phyloP scores from a whole-genome alignment of 306 rosid species.

The Cicer chorassanicum region DNA sequence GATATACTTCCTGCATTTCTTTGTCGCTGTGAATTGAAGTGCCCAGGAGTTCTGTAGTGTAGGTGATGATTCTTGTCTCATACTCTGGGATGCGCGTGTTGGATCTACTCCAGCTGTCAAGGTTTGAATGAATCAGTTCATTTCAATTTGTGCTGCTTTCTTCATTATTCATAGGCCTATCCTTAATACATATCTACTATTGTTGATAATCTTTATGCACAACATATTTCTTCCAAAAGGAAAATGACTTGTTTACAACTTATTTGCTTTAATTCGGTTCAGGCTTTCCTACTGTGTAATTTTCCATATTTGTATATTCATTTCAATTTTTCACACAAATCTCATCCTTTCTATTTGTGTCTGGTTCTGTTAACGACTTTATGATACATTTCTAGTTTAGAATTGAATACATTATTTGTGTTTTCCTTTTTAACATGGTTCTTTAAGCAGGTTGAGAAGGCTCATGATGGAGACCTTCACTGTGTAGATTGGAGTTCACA shows the following conservation, averaged over 20 bases:
- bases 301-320: conserved; percentile 20
- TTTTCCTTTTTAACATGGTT: conserved; percentile 17
- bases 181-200: conserved; percentile 11
- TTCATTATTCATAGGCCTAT: conserved; percentile 7
- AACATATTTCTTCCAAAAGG: conserved; percentile 19
- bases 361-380: conserved; percentile 18
- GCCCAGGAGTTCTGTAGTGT: conserved; percentile 95
- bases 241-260: conserved; percentile 19
- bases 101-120: conserved; percentile 77
- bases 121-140: conserved; percentile 50
- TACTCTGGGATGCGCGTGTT: conserved; percentile 94
- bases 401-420: conserved; percentile 26
- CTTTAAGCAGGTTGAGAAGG: conserved; percentile 80
- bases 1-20: conserved; percentile 23
- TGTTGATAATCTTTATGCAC: neutral
- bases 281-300: conserved; percentile 21
- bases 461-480: conserved; percentile 87
- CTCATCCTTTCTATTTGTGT: neutral
- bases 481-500: conserved; percentile 98
- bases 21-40: conserved; percentile 50
- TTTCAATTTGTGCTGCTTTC: conserved; percentile 19
- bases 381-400: conserved; percentile 14
- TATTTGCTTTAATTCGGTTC: neutral
- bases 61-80: conserved; percentile 97
- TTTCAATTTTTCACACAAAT: neutral